phyloP scores from a whole-genome alignment of 2,329 filamentous ascomycete genomes.

The Westerdykella aurantiaca region DNA sequence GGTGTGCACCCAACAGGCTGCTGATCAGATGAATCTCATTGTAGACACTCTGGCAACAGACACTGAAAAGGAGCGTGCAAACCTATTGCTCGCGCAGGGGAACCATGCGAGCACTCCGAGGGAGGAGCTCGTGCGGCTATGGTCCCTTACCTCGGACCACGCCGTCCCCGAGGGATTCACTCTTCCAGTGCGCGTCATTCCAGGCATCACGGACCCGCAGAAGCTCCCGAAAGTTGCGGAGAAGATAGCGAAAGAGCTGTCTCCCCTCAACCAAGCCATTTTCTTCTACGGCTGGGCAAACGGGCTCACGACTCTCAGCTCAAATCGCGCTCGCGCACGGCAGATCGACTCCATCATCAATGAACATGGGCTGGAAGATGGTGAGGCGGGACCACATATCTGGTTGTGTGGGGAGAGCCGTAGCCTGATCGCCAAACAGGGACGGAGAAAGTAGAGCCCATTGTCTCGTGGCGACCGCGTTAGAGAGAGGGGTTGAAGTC shows the following conservation, averaged over 20 bases:
- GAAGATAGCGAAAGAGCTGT: constrained; percentile 46
- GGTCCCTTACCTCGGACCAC: constrained; percentile 48
- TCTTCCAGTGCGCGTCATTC: constrained; percentile 56
- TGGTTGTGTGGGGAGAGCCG: constrained; percentile 61
- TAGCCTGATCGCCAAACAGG: constrained; percentile 58
- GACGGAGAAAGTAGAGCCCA: constrained; percentile 14
- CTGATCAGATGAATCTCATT: constrained; percentile 52
- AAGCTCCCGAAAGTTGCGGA: constrained; percentile 44
- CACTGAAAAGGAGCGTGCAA: constrained; percentile 49
- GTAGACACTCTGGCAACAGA: constrained; percentile 37
- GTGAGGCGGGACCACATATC: constrained; percentile 55
- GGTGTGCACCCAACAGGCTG: constrained; percentile 62
- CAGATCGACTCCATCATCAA: constrained; percentile 58
- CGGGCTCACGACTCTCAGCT: constrained; percentile 61
- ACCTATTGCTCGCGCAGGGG: constrained; percentile 51
- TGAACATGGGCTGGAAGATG: constrained; percentile 43
- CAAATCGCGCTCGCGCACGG: constrained; percentile 62
- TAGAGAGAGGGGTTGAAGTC: background rate
- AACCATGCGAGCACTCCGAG: constrained; percentile 8
- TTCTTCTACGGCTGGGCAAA: constrained; percentile 67
- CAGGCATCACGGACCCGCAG: constrained; percentile 39
- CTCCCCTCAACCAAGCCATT: constrained; percentile 60
- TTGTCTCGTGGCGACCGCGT: background rate
- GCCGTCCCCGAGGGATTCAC: constrained; percentile 48
- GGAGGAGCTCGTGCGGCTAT: constrained; percentile 15